Evolutionary conservation across 2,329 filamentous ascomycete species (phyloP), one percentile per base, ranked within the genome.

Genomic region (Ophiostoma novo-ulmi): DNA sequence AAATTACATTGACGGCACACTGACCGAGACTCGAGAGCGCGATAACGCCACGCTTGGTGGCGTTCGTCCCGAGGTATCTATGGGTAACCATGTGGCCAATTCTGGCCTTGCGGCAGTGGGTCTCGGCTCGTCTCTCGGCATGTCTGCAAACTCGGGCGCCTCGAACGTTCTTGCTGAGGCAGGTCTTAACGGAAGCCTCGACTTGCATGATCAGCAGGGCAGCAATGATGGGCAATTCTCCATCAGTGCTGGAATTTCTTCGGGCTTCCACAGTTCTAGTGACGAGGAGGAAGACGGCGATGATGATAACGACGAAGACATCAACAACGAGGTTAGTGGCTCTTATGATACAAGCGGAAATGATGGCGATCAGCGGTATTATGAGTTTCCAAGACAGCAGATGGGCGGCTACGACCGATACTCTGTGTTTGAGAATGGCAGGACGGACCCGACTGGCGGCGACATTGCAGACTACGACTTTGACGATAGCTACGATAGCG

Each of bases 31-130:
- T 0, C 85, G 95, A 70, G 95, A 99, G 80, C 88, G 94, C 73
- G 95, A 99, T 77, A 99, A 99, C 78, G 95, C 95, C n/a, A 97
- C 98, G 69, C 88, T 99, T 5, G 95, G 95, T 66, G 95, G 95
- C 6, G 94, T 98, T 13, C 88, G 95, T 72, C 95, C 95, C 0
- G 95, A 98, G 75, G 91, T 96, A 78, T 91, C 91, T 31, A 87
- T 97, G 75, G 92, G 90, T 61, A 91, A 93, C 76, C 87, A 94
- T 70, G 88, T 89, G 68, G 82, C 82, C 2, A 81, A 81, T 1
- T 65, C 68, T 1, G 78, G 83, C 31, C 78, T 87, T 4, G 82
- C 81, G 5, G 77, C 86, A 8, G 82, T 81, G 4, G 81, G 83
- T 31, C 78, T 86, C 5, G 81, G 80, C 69, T 77, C 76, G 13